These are phyloP conservation scores for Neurospora sp. DNA, from an alignment of 495 filamentous ascomycete genomes.

Conservation along the genomic window DNA sequence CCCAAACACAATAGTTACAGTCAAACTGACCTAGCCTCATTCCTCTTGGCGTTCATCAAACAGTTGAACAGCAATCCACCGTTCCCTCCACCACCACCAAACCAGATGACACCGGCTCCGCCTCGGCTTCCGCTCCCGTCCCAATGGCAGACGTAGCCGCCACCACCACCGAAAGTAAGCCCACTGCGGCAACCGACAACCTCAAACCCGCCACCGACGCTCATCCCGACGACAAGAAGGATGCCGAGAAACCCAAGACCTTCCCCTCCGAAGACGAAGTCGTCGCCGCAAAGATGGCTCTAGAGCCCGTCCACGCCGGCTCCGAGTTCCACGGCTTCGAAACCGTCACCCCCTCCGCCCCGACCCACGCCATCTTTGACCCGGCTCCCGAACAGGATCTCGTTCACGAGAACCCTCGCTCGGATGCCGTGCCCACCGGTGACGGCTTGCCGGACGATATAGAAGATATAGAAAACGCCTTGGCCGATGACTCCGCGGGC, in stretches of 20 bases:
- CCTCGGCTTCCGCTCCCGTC: neutral
- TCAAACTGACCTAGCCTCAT: neutral
- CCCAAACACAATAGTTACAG: neutral
- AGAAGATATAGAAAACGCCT: neutral
- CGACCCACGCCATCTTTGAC: neutral
- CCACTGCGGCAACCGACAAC: neutral
- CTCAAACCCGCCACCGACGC: neutral
- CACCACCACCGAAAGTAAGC: slow-evolving; percentile 1
- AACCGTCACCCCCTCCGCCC: neutral
- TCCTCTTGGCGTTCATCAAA: neutral
- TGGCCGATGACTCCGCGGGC: neutral
- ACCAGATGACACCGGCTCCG: neutral
- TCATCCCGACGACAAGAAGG: neutral
- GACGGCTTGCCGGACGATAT: neutral
- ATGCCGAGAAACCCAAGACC: neutral
- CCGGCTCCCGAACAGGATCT: neutral
- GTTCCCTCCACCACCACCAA: neutral
- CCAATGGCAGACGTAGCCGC: slow-evolving; percentile 3
- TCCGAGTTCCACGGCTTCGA: neutral
- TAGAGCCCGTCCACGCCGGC: neutral
- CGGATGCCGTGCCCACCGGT: neutral
- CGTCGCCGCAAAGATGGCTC: neutral
- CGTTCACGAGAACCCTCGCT: neutral
- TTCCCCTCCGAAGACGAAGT: neutral
- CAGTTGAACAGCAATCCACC: neutral